Percentiles rank a stretch among this genome's conserved stretches.
These are phyloP conservation scores for Skeletonema grethae DNA, from an alignment of 108 stramenopile species.

Conservation along the genomic window DNA sequence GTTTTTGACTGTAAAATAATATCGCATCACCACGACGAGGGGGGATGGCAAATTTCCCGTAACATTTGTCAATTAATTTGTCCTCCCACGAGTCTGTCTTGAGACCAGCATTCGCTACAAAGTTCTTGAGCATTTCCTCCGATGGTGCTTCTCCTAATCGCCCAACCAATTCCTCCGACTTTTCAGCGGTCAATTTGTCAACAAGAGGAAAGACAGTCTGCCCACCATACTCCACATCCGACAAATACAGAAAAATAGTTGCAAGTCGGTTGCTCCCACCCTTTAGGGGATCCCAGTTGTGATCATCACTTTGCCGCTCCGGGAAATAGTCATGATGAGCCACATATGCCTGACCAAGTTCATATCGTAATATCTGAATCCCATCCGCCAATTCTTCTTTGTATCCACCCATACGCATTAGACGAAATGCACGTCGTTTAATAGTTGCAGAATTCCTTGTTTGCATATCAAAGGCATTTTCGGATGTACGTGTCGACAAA, in stretches of 20 bases:
- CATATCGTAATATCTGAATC: constrained; percentile 70
- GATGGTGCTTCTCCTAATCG: constrained; percentile 46
- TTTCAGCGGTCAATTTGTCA: constrained; percentile 41
- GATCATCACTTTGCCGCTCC: constrained; percentile 29
- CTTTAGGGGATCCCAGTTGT: constrained; percentile 46
- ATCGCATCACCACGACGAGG: constrained; percentile 54
- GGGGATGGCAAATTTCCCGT: constrained; percentile 39
- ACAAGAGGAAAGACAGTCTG: constrained; percentile 65
- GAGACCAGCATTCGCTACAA: constrained; percentile 38
- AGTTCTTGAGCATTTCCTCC: constrained; percentile 29
- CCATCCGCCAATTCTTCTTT: constrained; percentile 63
- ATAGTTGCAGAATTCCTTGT: constrained; percentile 28
- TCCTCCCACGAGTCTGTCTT: constrained; percentile 49
- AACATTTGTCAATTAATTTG: constrained; percentile 31
- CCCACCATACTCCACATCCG: constrained; percentile 72
- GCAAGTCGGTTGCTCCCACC: constrained; percentile 79
- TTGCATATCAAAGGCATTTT: constrained; percentile 52
- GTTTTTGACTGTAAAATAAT: constrained; percentile 55
- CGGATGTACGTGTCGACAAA: constrained; percentile 49
- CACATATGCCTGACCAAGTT: constrained; percentile 64
- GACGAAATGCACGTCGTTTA: constrained; percentile 47
- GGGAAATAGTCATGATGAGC: constrained; percentile 69
- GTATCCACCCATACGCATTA: constrained; percentile 56
- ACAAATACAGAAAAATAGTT: constrained; percentile 72
- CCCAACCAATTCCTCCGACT: constrained; percentile 49